These are phyloP conservation scores for Plectranthus barbatus DNA, from an alignment of 257 asterid genomes.

Conservation along the genomic window DNA sequence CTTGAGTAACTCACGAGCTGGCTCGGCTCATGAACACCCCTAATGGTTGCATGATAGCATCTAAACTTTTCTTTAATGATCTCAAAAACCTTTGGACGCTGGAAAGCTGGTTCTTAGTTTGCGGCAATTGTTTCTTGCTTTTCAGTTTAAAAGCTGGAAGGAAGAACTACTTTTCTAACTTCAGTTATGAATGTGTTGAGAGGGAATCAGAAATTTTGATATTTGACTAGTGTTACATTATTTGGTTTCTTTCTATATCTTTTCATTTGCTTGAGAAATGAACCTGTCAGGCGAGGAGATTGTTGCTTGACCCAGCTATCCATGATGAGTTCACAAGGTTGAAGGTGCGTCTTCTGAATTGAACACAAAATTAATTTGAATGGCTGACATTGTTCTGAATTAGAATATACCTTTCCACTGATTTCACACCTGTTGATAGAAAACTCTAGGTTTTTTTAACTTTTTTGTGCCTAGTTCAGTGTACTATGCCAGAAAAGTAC, in stretches of 20 bases:
- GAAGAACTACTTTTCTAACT: background rate
- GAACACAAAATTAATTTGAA: background rate
- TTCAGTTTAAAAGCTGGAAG: background rate
- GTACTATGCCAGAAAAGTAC: background rate
- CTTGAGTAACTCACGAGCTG: no score
- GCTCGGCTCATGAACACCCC: no score
- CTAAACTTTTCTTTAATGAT: background rate
- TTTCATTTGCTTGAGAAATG: background rate
- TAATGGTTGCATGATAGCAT: background rate
- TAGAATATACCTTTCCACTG: background rate
- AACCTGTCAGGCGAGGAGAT: constrained; percentile 67
- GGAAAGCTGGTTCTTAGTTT: background rate
- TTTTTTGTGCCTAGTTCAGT: background rate
- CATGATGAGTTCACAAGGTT: constrained; percentile 92
- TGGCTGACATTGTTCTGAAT: background rate
- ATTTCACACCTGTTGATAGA: background rate
- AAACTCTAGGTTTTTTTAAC: background rate
- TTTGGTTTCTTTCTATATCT: background rate
- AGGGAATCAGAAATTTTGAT: background rate
- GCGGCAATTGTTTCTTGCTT: background rate
- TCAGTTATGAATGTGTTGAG: background rate
- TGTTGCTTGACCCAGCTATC: constrained; percentile 93
- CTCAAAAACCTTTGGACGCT: background rate
- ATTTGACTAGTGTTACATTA: background rate
- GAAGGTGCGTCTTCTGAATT: constrained; percentile 47